Evolutionary conservation across 2,329 filamentous ascomycete genomes (phyloP), one percentile per base, ranked within the genome.

Genomic region (Fusarium continuum): DNA sequence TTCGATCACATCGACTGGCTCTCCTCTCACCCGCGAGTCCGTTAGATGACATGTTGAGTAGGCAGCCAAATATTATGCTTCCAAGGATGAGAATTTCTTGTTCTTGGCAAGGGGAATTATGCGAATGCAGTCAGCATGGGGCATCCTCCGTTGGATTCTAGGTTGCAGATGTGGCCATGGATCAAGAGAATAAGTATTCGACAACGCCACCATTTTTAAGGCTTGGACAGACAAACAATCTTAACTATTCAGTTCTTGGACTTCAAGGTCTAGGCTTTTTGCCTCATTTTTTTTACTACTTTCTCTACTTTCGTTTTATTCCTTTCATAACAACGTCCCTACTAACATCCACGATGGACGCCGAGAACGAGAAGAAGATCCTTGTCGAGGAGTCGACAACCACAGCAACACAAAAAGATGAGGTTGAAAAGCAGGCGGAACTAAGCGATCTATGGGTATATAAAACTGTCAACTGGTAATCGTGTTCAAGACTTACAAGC

Each of bases 381-480:
- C 22, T 49, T 31, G 44, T 41, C 8, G 58, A 62, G 17, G 59
- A 36, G 10, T 17, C 49, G 4, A 35, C 26, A 8, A 47, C 32
- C 9, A 29, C n/a, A 10, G 29, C 47, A n/a, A 41, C 29, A 53
- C 22, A 32, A 40, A 53, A 54, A 9, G 20, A 59, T 8, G 52
- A 54, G 8, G 31, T 11, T 10, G 46, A 55, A 16, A 55, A 46
- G 3, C 41, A 38, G 9, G 59, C 46, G 13, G 38, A 46, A 4
- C 26, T 64, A 11, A 35, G 54, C 10, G 47, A 54, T 31, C 32
- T 54, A 48, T 64, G 59, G 59, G 60, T 63, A 54, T 16, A 29
- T n/a, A 9, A 1, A 3, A 3, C 8, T 13, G 6, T n/a, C 4
- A 3, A 9, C 5, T 2, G 4, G 1, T n/a, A 3, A 9, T 9